Evolutionary conservation across 257 asterid genomes (phyloP), one percentile per base, ranked within the genome.

Genomic region (Gentiana straminea): DNA sequence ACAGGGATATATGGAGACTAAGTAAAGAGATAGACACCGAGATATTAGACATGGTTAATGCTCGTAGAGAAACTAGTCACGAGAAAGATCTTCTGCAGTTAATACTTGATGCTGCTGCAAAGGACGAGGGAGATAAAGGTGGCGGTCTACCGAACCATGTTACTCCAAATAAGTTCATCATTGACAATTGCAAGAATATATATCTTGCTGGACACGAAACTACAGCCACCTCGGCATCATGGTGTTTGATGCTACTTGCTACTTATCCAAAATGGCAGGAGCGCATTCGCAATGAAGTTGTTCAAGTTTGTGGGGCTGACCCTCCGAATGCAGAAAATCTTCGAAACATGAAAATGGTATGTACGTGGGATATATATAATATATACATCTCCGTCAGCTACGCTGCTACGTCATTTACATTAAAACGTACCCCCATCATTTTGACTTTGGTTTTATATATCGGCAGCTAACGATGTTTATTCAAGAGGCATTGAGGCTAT

Each of bases 151-250:
- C 84, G 1, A 67, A 61, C 51, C 76, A 66, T 49, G 59, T 80
- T 52, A 61, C 74, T 58, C 69, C 70, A 8, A 63, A 70, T 68
- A 72, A 64, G 61, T 85, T 85, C 61, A 64, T 85, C 4, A 71
- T 81, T 3, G 94, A 81, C 62, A 85, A 83, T 52, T 89, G 95
- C 77, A 83, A 83, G 79, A 83, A 68, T 57, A 74, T 89, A 54
- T 85, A 82, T 54, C 76, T 88, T 36, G 94, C 95, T 55, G 94
- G 94, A 35, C 75, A 81, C 8, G 86, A 83, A 75, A 89, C 87
- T 44, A 73, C 79, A 12, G 80, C 85, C 45, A 70, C 67, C 57
- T 68, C 95, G 2, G 79, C 84, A 52, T 68, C 95, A n/a, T 85
- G 97, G 95, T 85, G 95, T 57, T 68, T 89, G 77, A 70, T 89